A percentile compares a stretch with the other conserved stretches of the same genome.
These are phyloP conservation scores for Trichophyton mentagrophytes DNA, from an alignment of 2,329 filamentous ascomycete species.

Conservation along the genomic window DNA sequence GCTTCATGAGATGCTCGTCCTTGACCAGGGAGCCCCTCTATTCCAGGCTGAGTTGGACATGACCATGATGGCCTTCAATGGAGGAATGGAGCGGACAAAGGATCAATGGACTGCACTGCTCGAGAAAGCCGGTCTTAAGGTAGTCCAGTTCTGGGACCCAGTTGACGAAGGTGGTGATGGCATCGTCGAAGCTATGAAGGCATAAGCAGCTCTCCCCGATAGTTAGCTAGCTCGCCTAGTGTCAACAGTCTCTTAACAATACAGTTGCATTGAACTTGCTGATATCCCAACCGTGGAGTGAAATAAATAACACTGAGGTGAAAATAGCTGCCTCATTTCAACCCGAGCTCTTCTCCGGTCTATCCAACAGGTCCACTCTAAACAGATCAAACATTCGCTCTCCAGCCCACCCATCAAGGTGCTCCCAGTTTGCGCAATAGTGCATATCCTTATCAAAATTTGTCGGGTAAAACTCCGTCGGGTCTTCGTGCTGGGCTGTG, in stretches of 20 bases:
- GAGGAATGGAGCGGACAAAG: constrained; percentile 26
- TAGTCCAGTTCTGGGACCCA: constrained; percentile 21
- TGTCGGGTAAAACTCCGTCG: neutral
- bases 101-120: constrained; percentile 24
- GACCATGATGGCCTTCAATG: constrained; percentile 27
- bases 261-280: no score
- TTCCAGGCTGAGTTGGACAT: constrained; percentile 24
- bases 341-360: neutral
- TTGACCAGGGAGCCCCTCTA: constrained; percentile 20
- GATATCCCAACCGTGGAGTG: no score
- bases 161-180: constrained; percentile 8
- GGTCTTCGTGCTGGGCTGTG: neutral
- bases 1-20: constrained; percentile 31
- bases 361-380: neutral
- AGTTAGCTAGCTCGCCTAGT: no score
- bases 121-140: constrained; percentile 21
- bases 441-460: neutral
- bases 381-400: neutral
- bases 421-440: neutral
- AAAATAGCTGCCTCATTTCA: neutral
- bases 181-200: constrained; percentile 6
- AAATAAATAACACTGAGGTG: no score
- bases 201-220: neutral
- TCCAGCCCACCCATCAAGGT: neutral
- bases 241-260: no score